These are phyloP conservation scores for Aaosphaeria arxii DNA, from an alignment of 2,329 filamentous ascomycete genomes.

Conservation along the genomic window DNA sequence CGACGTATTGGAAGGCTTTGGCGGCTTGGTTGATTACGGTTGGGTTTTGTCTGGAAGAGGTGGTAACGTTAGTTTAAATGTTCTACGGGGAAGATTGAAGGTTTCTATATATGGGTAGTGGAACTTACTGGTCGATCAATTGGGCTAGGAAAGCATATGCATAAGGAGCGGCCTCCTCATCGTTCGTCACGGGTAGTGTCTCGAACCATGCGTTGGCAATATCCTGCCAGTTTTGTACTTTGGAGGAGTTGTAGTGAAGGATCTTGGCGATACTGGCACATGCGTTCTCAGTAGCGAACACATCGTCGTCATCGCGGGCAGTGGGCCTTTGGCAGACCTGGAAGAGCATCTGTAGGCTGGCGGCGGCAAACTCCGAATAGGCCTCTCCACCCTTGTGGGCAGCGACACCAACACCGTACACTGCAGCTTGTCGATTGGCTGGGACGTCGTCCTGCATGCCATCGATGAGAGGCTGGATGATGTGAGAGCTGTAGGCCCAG, in stretches of 20 bases:
- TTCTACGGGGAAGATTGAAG: neutral
- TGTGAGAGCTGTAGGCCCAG: conserved; percentile 80
- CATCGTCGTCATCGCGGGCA: conserved; percentile 84
- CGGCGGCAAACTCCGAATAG: conserved; percentile 85
- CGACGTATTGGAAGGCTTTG: conserved; percentile 81
- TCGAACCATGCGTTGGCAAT: conserved; percentile 84
- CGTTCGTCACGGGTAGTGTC: conserved; percentile 87
- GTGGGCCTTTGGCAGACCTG: conserved; percentile 77
- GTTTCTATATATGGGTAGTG: neutral
- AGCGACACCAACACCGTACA: conserved; percentile 93
- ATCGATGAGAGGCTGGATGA: conserved; percentile 80
- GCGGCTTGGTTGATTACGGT: conserved; percentile 73
- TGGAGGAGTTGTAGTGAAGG: conserved; percentile 79
- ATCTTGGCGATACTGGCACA: conserved; percentile 97
- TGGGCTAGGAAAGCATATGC: conserved; percentile 90
- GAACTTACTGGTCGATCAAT: conserved; percentile 87
- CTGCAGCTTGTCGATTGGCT: conserved; percentile 91
- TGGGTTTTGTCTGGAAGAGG: conserved; percentile 72
- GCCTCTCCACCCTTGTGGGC: conserved; percentile 84
- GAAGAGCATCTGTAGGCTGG: conserved; percentile 78
- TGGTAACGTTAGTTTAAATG: neutral
- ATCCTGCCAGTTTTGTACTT: conserved; percentile 72
- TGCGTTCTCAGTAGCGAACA: conserved; percentile 96
- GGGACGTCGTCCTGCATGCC: conserved; percentile 84
- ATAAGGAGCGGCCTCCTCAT: conserved; percentile 95